A percentile compares a stretch with the other conserved stretches of the same genome.
Evolutionary conservation across 805 yeast species (phyloP).

Genomic region (Metschnikowia bowlesiae): DNA sequence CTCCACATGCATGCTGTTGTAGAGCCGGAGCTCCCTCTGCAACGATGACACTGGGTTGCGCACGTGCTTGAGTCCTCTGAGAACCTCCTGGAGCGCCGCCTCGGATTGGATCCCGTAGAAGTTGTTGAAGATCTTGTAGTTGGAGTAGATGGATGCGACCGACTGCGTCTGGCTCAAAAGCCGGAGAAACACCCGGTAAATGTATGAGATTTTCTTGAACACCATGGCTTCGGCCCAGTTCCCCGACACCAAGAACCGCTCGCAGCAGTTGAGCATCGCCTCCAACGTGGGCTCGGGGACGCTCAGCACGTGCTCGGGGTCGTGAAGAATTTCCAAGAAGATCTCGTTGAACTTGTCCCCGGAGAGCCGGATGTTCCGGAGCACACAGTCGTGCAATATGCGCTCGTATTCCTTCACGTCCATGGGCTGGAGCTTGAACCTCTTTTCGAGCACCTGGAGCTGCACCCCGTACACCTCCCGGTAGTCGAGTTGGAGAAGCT

Average conservation of each 20-base stretch:
- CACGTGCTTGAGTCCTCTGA: conserved; percentile 3
- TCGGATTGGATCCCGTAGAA: conserved; percentile 23
- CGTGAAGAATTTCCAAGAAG: conserved; percentile 5
- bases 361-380: conserved; percentile 16
- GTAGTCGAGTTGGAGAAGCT: conserved; percentile 17
- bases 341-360: conserved; percentile 19
- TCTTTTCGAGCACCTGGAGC: conserved; percentile 8
- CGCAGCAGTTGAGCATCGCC: conserved; percentile 21
- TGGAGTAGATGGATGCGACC: conserved; percentile 8
- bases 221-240: conserved; percentile 27
- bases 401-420: conserved; percentile 5
- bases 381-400: conserved; percentile 2
- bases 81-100: conserved; percentile 10
- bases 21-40: conserved; percentile 17
- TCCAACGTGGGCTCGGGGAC: conserved; percentile 6
- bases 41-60: conserved; percentile 14
- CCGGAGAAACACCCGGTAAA: conserved; percentile 26
- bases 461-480: conserved; percentile 17
- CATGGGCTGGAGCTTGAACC: not conserved
- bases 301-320: not conserved
- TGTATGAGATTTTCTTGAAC: conserved; percentile 19
- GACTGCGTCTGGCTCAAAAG: conserved; percentile 16
- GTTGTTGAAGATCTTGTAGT: conserved; percentile 22
- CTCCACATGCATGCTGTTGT: conserved; percentile 4
- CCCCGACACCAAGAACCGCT: conserved; percentile 28